These are phyloP conservation scores for Pterocarpus santalinus DNA, from an alignment of 306 rosid genomes.

Conservation along the genomic window DNA sequence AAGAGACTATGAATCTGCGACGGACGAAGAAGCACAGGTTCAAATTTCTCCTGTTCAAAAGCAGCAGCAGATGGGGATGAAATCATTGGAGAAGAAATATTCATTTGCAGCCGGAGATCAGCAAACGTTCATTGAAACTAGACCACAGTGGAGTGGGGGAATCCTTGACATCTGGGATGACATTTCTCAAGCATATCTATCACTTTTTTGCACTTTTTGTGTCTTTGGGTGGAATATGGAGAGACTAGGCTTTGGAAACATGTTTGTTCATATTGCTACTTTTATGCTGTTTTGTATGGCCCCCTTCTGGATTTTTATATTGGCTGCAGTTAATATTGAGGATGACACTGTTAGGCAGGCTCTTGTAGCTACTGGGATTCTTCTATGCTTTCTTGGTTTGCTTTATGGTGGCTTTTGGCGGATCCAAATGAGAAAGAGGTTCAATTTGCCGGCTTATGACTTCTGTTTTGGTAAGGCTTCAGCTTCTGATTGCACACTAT, in stretches of 20 bases:
- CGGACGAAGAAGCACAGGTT: constrained; percentile 79
- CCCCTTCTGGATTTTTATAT: constrained; percentile 92
- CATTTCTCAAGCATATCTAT: constrained; percentile 79
- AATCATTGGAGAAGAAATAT: constrained; percentile 69
- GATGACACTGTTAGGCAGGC: constrained; percentile 73
- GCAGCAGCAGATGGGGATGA: constrained; percentile 51
- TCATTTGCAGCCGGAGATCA: constrained; percentile 71
- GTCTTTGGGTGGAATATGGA: constrained; percentile 99
- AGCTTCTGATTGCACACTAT: constrained; percentile 75
- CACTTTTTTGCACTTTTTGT: constrained; percentile 89
- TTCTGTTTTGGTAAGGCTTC: constrained; percentile 81
- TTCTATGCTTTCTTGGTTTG: constrained; percentile 84
- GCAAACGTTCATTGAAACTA: constrained; percentile 53
- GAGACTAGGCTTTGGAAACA: constrained; percentile 94
- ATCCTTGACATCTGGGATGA: constrained; percentile 88
- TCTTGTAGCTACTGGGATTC: constrained; percentile 66
- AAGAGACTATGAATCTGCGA: constrained; percentile 76
- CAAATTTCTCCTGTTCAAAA: constrained; percentile 38
- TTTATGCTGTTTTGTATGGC: constrained; percentile 92
- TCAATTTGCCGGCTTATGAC: constrained; percentile 79
- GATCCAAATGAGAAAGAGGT: constrained; percentile 95
- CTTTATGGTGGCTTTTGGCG: constrained; percentile 99
- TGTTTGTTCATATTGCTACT: constrained; percentile 91
- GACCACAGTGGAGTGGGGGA: constrained; percentile 86
- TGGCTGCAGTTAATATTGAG: constrained; percentile 90